Evolutionary conservation across 2,329 filamentous ascomycete genomes (phyloP), one percentile per base, ranked within the genome.

Genomic region (Periconia sp.): DNA sequence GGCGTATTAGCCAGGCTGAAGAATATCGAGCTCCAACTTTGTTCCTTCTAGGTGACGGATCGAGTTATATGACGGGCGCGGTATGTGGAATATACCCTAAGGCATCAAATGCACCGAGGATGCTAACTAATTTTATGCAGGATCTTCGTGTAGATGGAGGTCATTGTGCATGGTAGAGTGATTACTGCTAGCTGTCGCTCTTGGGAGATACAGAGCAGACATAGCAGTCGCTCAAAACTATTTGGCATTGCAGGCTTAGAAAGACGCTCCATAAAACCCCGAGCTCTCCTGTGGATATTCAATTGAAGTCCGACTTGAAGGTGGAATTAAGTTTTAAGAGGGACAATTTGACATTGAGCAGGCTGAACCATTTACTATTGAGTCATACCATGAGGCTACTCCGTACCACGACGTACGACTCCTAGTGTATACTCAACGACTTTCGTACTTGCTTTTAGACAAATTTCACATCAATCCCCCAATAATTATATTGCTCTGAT

Each of bases 21-120:
- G 60, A 65, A 36, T 61, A 48, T 24, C 49, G 56, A 26, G 57
- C 46, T 4, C 48, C 57, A 1, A 47, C 54, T n/a, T n/a, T 65
- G 15, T 68, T 75, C 52, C 33, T 63, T 33, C 28, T 63, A n/a
- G 51, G 46, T 2, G 57, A 60, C 2, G 61, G 56, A 6, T 84
- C 83, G 37, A 78, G 77, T 36, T 92, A 92, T 69, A 84, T 91
- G 46, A 85, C 82, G 8, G 81, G 72, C 15, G 63, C 71, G 15
- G 55, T 50, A 35, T 22, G 13, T 15, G 12, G 15, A 10, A 10
- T 13, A 11, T 21, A n/a, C 22, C 29, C 13, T 10, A 6, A 17
- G 5, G 18, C 18, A 13, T 25, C 19, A 26, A 5, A 30, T 33
- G 12, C 9, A 25, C 19, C 17, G n/a, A 6, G 10, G 8, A 13